These are phyloP conservation scores for Xylariales sp. DNA, from an alignment of 2,329 filamentous ascomycete genomes.

Conservation along the genomic window DNA sequence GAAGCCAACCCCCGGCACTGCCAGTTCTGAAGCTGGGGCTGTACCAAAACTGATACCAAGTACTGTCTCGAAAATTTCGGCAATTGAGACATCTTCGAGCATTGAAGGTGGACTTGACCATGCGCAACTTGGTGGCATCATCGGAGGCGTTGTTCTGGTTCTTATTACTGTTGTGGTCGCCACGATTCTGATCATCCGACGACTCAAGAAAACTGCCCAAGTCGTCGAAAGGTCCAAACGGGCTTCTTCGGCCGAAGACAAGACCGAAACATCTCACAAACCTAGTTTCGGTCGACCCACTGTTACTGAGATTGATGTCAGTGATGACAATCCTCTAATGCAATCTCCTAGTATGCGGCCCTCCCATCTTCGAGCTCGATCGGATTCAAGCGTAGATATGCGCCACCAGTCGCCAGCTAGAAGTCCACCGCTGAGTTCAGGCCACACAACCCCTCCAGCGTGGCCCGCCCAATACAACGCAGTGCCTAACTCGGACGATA, in stretches of 20 bases:
- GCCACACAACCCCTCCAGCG: conserved; percentile 17
- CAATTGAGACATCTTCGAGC: conserved; percentile 21
- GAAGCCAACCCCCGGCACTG: conserved; percentile 24
- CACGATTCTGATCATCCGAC: conserved; percentile 45
- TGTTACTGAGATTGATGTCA: conserved; percentile 36
- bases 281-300: conserved; percentile 32
- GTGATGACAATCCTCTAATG: conserved; percentile 37
- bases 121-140: conserved; percentile 46
- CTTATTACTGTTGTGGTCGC: conserved; percentile 42
- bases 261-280: conserved; percentile 30
- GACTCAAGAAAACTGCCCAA: conserved; percentile 41
- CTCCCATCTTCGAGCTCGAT: conserved; percentile 14
- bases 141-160: conserved; percentile 45
- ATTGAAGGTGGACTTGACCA: conserved; percentile 30
- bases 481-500: conserved; percentile 15
- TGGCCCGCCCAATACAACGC: conserved; percentile 17
- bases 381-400: conserved; percentile 14
- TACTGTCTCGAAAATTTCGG: conserved; percentile 35
- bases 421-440: conserved; percentile 17
- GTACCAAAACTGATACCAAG: conserved; percentile 41
- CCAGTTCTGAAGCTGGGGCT: conserved; percentile 18
- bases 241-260: conserved; percentile 26
- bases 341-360: conserved; percentile 24
- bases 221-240: conserved; percentile 30
- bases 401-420: conserved; percentile 14